Percentiles rank a stretch among this genome's conserved stretches.
Evolutionary conservation across 2,329 filamentous ascomycete species (phyloP).

Genomic region (Aspergillus sp.): DNA sequence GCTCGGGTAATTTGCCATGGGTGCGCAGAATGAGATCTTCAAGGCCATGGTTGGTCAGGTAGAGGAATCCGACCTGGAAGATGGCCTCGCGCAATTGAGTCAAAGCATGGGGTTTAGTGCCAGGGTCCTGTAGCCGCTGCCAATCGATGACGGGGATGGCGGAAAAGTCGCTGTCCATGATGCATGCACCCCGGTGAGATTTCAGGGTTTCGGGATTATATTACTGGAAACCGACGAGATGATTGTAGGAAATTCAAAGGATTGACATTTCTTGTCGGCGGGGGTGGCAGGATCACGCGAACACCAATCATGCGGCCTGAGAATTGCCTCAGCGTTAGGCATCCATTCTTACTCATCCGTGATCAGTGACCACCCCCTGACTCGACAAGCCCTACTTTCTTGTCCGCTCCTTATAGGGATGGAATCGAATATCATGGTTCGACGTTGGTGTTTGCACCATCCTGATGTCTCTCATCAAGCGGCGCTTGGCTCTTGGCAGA

Average conservation of each 20-base stretch:
- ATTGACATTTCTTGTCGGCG: not conserved
- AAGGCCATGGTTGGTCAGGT: constrained; percentile 35
- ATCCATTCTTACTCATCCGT: not conserved
- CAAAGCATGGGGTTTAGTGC: constrained; percentile 26
- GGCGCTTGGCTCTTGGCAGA: not conserved
- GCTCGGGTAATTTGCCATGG: constrained; percentile 23
- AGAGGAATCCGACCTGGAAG: constrained; percentile 37
- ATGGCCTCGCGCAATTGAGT: constrained; percentile 31
- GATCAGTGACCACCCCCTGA: not conserved
- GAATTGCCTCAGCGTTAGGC: not conserved
- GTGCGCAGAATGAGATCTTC: constrained; percentile 27
- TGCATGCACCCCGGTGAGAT: not conserved
- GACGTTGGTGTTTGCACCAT: not conserved
- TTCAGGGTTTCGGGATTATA: not conserved
- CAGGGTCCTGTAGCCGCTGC: constrained; percentile 21
- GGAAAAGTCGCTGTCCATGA: constrained; percentile 22
- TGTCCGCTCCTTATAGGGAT: not conserved
- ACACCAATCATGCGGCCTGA: not conserved
- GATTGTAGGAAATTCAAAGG: not conserved
- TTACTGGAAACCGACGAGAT: not conserved
- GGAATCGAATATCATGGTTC: not conserved
- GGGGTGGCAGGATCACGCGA: not conserved
- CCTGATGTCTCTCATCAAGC: not conserved
- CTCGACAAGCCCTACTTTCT: not conserved
- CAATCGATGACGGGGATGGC: constrained; percentile 34